A percentile compares a stretch with the other conserved stretches of the same genome.
phyloP scores from a whole-genome alignment of 2,329 filamentous ascomycete species.

The Nectriaceae sp. region DNA sequence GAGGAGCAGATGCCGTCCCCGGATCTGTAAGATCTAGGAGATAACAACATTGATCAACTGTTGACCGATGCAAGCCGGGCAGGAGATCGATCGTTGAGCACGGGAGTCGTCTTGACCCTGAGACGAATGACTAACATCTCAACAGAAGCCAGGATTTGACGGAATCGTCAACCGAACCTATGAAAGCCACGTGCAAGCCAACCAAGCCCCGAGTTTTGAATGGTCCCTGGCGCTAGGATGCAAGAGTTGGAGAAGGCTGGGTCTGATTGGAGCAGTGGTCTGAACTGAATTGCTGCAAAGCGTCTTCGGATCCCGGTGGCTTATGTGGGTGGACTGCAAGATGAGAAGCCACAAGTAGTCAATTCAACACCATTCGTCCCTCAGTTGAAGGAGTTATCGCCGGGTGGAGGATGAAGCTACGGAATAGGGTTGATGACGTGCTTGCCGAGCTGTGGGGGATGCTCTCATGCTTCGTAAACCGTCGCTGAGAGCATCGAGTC shows the following conservation, averaged over 20 bases:
- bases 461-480: background rate
- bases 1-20: background rate
- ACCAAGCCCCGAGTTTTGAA: background rate
- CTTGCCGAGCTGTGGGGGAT: background rate
- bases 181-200: background rate
- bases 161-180: background rate
- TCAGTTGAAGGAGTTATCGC: background rate
- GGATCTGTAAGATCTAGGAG: too few species aligned
- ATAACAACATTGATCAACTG: background rate
- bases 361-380: background rate
- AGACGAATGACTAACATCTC: slow-evolving; percentile 1
- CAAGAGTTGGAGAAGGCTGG: background rate
- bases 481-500: background rate
- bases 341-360: background rate
- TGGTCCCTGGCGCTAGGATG: background rate
- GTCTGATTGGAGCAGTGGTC: background rate
- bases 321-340: slow-evolving; percentile 1
- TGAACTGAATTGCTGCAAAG: background rate
- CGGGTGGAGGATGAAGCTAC: background rate
- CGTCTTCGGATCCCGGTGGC: slow-evolving; percentile 5
- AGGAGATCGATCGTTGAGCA: background rate
- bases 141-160: background rate
- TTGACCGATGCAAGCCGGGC: background rate
- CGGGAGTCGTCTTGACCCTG: background rate
- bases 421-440: background rate